phyloP scores from a whole-genome alignment of 768 basidiomycete genomes.

The Xanthoconium stramineum region DNA sequence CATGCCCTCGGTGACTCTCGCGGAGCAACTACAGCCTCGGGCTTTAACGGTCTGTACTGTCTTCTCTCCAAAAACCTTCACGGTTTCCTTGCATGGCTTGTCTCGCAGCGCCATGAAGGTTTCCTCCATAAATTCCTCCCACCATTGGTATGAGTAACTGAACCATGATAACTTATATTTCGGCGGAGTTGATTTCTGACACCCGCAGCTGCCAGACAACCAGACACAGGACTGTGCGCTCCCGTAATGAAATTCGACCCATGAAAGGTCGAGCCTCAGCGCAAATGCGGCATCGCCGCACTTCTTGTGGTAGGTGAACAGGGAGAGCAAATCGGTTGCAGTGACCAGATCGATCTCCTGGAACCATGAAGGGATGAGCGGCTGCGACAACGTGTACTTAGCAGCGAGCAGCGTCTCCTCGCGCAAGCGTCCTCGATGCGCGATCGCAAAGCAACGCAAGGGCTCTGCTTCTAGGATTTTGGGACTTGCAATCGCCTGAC shows the following conservation, averaged over 20 bases:
- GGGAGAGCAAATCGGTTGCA: background rate
- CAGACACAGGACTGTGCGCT: background rate
- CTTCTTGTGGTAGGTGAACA: background rate
- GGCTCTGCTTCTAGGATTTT: background rate
- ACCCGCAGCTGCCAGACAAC: background rate
- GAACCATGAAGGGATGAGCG: background rate
- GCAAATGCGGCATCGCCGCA: background rate
- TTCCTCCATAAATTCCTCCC: conserved; percentile 16
- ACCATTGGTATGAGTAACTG: conserved; percentile 4
- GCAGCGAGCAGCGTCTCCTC: background rate
- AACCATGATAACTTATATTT: background rate
- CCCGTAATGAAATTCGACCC: background rate
- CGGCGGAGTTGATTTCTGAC: background rate
- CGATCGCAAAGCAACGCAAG: background rate
- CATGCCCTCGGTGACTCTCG: conserved; percentile 10
- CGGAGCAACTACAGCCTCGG: conserved; percentile 1
- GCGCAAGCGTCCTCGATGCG: background rate
- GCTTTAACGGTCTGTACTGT: background rate
- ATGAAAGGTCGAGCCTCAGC: background rate
- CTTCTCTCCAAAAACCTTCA: background rate
- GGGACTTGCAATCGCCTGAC: background rate
- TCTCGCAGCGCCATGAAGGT: conserved; percentile 11
- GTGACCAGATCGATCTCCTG: background rate
- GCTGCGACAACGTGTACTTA: background rate
- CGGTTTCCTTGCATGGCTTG: conserved; percentile 16